These are phyloP conservation scores for Agroathelia rolfsii DNA, from an alignment of 1,284 basidiomycete genomes.

Conservation along the genomic window DNA sequence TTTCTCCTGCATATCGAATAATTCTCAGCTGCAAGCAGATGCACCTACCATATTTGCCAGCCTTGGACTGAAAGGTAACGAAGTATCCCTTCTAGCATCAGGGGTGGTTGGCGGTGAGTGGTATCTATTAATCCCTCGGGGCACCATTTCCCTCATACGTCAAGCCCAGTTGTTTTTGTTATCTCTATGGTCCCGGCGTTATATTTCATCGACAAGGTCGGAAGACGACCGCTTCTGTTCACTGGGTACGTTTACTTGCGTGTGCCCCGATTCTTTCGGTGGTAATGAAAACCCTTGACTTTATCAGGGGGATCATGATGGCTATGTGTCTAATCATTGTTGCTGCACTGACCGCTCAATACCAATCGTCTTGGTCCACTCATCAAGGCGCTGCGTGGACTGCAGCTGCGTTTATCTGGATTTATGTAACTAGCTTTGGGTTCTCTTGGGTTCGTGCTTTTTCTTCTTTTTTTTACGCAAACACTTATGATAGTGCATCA, in stretches of 20 bases:
- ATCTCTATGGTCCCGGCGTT: slow-evolving; percentile 17
- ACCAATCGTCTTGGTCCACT: slow-evolving; percentile 15
- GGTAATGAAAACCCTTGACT: no score
- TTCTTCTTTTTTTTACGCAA: slow-evolving; percentile 1
- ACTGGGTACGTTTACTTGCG: no score
- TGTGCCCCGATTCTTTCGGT: no score
- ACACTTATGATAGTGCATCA: background rate
- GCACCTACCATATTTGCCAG: slow-evolving; percentile 16
- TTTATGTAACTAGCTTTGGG: slow-evolving; percentile 11
- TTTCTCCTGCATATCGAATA: no score
- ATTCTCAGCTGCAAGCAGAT: no score
- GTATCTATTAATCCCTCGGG: background rate
- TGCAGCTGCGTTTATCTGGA: slow-evolving; percentile 25
- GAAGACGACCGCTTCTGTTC: slow-evolving; percentile 16
- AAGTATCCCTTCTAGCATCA: slow-evolving; percentile 15
- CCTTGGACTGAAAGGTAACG: slow-evolving; percentile 12
- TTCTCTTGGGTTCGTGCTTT: background rate
- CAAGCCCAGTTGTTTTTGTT: slow-evolving; percentile 14
- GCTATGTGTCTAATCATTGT: slow-evolving; percentile 18
- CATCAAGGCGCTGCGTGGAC: slow-evolving; percentile 18
- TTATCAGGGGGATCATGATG: slow-evolving; percentile 19
- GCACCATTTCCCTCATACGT: background rate
- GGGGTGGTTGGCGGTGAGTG: slow-evolving; percentile 16
- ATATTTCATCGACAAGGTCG: slow-evolving; percentile 15
- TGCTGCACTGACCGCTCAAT: slow-evolving; percentile 19